Base-by-base conservation (phyloP, 2,329 filamentous ascomycete species). In the Pseudocercospora crystallina region DNA sequence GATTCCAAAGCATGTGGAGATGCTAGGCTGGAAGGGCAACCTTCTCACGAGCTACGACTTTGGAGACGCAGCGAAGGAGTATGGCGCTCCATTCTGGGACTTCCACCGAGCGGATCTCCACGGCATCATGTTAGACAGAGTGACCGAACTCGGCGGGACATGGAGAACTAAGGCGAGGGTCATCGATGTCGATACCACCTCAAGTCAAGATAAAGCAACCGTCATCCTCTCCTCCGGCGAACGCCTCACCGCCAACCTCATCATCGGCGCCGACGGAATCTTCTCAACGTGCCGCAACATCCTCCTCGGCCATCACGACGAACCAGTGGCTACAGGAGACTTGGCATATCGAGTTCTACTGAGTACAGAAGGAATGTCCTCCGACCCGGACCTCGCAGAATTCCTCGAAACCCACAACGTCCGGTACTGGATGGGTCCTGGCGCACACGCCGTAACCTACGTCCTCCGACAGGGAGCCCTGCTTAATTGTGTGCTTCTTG, bases 21-120 rank as follows among this genome's bases (percentile, higher is more conserved):
- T 80, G 64, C 62, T 76, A 29, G 73, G 75, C 1, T 81, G 78
- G 79, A 79, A 78, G 47, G 78, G 79, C 3, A 71, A 79, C 20
- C 56, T 63, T 13, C 68, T 82, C 7, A 75, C 74, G 0, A 62
- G 66, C 1, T 73, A 80, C 68, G 70, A 80, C 54, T 80, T 79
- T 43, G 59, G 60, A 8, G 51, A 60, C 12, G 64, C 69, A 17
- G 65, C 63, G 3, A 49, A 51, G 14, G 48, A 59, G 36, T 62
- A 63, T 38, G 71, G 71, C 2, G 71, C 68, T 26, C 76, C 71
- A 17, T 81, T 80, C 57, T 77, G 76, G 66, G 78, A 81, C 55
- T 80, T 82, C 35, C 79, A 82, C 57, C 73, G 79, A 8, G 76
- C 78, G 2, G 75, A 79, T 52, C 59, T 81, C 14, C 79, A 81